Evolutionary conservation across 2,329 filamentous ascomycete genomes (phyloP).

Genomic region (Tolypocladium tundrense): DNA sequence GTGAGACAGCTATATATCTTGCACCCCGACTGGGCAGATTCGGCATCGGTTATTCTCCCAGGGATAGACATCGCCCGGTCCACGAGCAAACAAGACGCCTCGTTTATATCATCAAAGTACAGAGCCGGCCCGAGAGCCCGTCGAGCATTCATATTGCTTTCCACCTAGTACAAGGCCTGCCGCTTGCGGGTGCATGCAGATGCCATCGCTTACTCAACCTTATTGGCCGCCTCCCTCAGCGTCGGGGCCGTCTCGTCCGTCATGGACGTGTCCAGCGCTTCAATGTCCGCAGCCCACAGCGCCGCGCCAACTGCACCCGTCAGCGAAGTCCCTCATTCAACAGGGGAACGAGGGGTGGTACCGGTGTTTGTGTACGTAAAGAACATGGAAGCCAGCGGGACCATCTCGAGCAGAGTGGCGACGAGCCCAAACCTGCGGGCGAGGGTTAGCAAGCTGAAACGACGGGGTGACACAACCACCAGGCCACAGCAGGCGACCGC

Average conservation of each 20-base stretch:
- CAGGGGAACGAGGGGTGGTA: conserved; percentile 17
- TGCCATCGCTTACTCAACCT: conserved; percentile 25
- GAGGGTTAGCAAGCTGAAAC: conserved; percentile 4
- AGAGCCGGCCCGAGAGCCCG: neutral
- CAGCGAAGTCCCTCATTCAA: neutral
- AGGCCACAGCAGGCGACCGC: neutral
- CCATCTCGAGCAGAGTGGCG: conserved; percentile 72
- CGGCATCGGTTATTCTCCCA: neutral
- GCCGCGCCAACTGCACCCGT: conserved; percentile 63
- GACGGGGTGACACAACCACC: neutral
- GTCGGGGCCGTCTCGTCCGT: conserved; percentile 38
- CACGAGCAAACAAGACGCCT: neutral
- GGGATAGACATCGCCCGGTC: neutral
- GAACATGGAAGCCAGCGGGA: conserved; percentile 72
- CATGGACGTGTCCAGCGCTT: conserved; percentile 43
- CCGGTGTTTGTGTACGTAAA: conserved; percentile 84
- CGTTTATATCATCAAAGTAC: neutral
- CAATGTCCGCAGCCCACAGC: conserved; percentile 86
- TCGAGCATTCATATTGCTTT: neutral
- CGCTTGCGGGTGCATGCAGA: neutral
- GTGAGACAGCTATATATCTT: neutral
- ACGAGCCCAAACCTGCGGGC: conserved; percentile 56
- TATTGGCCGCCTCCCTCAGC: conserved; percentile 37
- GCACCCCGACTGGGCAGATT: neutral
- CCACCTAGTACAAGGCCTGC: neutral